Evolutionary conservation across 768 basidiomycete genomes (phyloP), one percentile per base, ranked within the genome.

Genomic region (Leccinellum luteum): DNA sequence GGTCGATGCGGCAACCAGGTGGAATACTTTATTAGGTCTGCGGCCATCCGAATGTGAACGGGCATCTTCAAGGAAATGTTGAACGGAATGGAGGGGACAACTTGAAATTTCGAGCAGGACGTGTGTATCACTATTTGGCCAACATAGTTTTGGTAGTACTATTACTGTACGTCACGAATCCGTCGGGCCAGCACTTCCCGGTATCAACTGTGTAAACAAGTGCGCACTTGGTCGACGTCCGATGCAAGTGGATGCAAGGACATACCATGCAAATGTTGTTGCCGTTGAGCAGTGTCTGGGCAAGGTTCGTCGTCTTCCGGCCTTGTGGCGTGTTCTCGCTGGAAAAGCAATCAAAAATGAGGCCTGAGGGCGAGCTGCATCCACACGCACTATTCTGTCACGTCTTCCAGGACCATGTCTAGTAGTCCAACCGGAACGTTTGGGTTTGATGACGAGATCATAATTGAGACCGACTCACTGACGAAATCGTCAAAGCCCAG

Each of bases 401-500:
- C 96, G 64, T 99, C 94, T 69, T 98, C 93, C 53, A 99, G 75
- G 6, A 95, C 93, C 89, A 95, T 92, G 69, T 94, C 92, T 94
- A 53, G 35, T 9, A 38, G 9, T 38, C 38, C n/a, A 38, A n/a
- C 9, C n/a, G 1, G 41, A 43, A 12, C 41, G 41, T 43, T 43
- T 19, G 19, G 5, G 12, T 43, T 43, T 43, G 19, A 43, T 43
- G 19, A 43, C 41, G 12, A 43, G 41, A 19, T 43, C 10, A 12
- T 43, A 43, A 43, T n/a, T n/a, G n/a, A 49, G 51, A 50, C 17
- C 17, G 8, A 95, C 96, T 83, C 72, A 98, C 96, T 99, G 74
- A 99, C 96, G 73, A 96, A 99, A 75, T 99, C 96, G 71, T 99
- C 96, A 66, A 99, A 99, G 2, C 96, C 96, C 32, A 96, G 81